These are phyloP conservation scores for Backusella parvicylindrica DNA, from an alignment of 192 early-diverging fungal genomes.

Conservation along the genomic window DNA sequence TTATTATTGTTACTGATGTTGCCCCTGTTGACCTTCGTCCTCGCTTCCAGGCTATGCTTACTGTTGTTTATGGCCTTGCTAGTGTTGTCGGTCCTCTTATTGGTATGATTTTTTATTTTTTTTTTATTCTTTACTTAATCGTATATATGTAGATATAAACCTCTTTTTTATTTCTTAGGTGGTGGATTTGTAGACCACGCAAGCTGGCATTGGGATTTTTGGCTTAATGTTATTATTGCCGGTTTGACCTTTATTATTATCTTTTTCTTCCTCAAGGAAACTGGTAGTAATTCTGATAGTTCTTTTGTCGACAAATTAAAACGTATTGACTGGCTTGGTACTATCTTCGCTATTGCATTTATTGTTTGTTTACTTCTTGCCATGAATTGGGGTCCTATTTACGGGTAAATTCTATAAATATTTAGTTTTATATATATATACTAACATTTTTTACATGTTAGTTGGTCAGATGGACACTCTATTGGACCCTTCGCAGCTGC, in stretches of 20 bases:
- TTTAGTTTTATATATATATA: not conserved
- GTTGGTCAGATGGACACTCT: conserved; percentile 53
- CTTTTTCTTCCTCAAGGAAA: conserved; percentile 42
- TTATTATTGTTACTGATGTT: conserved; percentile 71
- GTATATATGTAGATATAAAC: not conserved
- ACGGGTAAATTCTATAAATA: conserved; percentile 18
- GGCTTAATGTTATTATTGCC: conserved; percentile 27
- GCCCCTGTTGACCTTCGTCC: conserved; percentile 60
- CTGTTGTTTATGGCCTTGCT: conserved; percentile 57
- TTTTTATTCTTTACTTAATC: too few species aligned
- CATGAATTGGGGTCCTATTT: conserved; percentile 61
- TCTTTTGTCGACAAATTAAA: conserved; percentile 46
- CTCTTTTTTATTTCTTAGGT: conserved; percentile 36
- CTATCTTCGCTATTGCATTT: conserved; percentile 42
- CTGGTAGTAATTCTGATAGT: conserved; percentile 39
- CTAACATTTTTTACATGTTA: not conserved
- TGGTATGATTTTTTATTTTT: not conserved
- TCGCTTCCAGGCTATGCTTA: conserved; percentile 57
- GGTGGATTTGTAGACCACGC: conserved; percentile 65
- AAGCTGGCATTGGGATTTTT: conserved; percentile 73
- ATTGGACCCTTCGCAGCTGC: conserved; percentile 51
- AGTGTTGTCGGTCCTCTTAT: conserved; percentile 63
- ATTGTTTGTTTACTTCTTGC: conserved; percentile 57
- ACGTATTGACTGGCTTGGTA: conserved; percentile 59
- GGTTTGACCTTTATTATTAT: conserved; percentile 6